Conservation (phyloP, 345 rosid species). For the Citrus hindsii region DNA sequence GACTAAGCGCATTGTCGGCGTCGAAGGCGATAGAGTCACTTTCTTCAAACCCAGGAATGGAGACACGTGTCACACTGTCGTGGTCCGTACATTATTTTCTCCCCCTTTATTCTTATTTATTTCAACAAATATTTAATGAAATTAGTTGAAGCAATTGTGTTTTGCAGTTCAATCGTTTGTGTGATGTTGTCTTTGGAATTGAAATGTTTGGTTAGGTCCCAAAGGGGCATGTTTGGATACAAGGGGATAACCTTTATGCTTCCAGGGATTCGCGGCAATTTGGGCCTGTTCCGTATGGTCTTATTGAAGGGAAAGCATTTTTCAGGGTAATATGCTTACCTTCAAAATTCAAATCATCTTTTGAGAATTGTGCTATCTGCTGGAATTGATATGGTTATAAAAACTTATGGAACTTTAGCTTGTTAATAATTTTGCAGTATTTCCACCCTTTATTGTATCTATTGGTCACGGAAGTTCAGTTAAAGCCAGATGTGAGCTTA, state of each 20-base stretch:
- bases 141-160: background rate
- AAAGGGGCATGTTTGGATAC: constrained; percentile 88
- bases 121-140: background rate
- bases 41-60: constrained; percentile 40
- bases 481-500: too few species aligned
- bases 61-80: constrained; percentile 24
- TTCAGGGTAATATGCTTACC: constrained; percentile 40
- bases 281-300: constrained; percentile 79
- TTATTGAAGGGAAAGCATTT: constrained; percentile 71
- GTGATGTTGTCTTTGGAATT: background rate
- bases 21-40: constrained; percentile 67
- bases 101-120: background rate
- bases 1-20: constrained; percentile 62
- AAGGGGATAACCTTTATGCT: constrained; percentile 77
- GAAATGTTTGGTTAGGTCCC: constrained; percentile 47
- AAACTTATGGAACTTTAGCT: background rate
- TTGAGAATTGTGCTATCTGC: background rate
- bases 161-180: background rate
- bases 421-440: background rate
- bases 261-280: constrained; percentile 71
- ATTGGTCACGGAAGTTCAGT: background rate
- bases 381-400: background rate
- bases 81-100: constrained; percentile 24
- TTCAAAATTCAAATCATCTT: constrained; percentile 5
- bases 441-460: background rate